Evolutionary conservation across 805 yeast species (phyloP).

Genomic region (Teunomyces stri): DNA sequence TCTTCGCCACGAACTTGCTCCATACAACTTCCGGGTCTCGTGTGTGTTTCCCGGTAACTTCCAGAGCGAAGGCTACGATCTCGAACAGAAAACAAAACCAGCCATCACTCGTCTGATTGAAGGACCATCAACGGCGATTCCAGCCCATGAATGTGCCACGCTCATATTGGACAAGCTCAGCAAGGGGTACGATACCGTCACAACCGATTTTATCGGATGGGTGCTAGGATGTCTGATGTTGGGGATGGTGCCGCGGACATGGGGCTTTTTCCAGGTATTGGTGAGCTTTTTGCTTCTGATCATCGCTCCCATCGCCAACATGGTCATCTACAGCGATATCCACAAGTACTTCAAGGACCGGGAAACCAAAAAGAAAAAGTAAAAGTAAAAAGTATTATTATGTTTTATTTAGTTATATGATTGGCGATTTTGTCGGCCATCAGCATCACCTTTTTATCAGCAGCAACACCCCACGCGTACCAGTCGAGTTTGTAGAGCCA

Average conservation of each 20-base stretch:
- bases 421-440: conserved; percentile 25
- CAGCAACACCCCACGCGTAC: conserved; percentile 39
- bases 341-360: conserved; percentile 40
- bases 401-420: neutral
- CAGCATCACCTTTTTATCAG: conserved; percentile 30
- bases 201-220: conserved; percentile 88
- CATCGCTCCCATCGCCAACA: conserved; percentile 54
- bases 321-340: conserved; percentile 53
- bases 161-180: conserved; percentile 54
- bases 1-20: conserved; percentile 75
- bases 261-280: conserved; percentile 48
- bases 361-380: conserved; percentile 5
- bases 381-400: neutral
- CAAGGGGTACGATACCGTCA: conserved; percentile 67
- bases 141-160: conserved; percentile 64
- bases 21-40: conserved; percentile 65
- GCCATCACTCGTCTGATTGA: conserved; percentile 77
- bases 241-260: conserved; percentile 67
- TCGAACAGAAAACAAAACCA: conserved; percentile 85
- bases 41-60: conserved; percentile 89
- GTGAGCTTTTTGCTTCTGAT: conserved; percentile 35
- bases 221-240: conserved; percentile 61
- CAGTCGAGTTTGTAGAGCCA: conserved; percentile 58
- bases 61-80: conserved; percentile 78
- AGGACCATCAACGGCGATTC: conserved; percentile 74